Conservation (phyloP, 2,329 filamentous ascomycete species). For the Beauveria asiatica region DNA sequence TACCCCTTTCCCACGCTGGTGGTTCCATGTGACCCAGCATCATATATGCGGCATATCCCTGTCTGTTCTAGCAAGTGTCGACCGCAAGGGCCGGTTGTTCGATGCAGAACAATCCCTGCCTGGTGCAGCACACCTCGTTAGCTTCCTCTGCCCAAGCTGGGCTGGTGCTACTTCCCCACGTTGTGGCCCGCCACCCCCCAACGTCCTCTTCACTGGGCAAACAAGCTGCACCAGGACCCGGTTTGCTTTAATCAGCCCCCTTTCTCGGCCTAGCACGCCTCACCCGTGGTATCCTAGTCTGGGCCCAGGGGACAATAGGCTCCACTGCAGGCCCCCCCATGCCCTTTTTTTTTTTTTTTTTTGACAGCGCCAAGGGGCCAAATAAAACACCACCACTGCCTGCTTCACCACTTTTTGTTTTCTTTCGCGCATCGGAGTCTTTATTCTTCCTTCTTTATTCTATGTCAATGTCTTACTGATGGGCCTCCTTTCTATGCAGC, state of each 20-base stretch:
- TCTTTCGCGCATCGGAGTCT: slow-evolving; percentile 22
- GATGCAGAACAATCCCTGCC: slow-evolving; percentile 9
- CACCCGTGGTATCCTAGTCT: slow-evolving; percentile 42
- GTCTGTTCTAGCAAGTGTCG: neutral
- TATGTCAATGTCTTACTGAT: slow-evolving; percentile 41
- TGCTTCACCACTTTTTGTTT: slow-evolving; percentile 27
- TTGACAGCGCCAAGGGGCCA: slow-evolving; percentile 35
- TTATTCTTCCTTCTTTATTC: slow-evolving; percentile 8
- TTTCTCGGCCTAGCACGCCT: slow-evolving; percentile 39
- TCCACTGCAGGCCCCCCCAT: slow-evolving; percentile 30
- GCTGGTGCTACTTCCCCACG: slow-evolving; percentile 13
- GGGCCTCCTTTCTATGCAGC: slow-evolving; percentile 58
- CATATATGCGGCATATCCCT: neutral
- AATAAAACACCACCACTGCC: slow-evolving; percentile 44
- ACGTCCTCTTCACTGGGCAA: slow-evolving; percentile 12
- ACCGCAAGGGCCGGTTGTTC: slow-evolving; percentile 7
- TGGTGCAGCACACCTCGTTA: neutral
- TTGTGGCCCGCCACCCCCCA: slow-evolving; percentile 11
- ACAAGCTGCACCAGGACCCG: slow-evolving; percentile 11
- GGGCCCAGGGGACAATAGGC: slow-evolving; percentile 30
- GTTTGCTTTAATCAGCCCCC: slow-evolving; percentile 29
- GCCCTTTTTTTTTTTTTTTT: slow-evolving; percentile 24
- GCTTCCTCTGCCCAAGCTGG: neutral
- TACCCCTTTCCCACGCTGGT: slow-evolving; percentile 1
- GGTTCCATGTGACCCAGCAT: neutral